Conservation (phyloP, 257 asterid genomes). For the Avicennia marina region DNA sequence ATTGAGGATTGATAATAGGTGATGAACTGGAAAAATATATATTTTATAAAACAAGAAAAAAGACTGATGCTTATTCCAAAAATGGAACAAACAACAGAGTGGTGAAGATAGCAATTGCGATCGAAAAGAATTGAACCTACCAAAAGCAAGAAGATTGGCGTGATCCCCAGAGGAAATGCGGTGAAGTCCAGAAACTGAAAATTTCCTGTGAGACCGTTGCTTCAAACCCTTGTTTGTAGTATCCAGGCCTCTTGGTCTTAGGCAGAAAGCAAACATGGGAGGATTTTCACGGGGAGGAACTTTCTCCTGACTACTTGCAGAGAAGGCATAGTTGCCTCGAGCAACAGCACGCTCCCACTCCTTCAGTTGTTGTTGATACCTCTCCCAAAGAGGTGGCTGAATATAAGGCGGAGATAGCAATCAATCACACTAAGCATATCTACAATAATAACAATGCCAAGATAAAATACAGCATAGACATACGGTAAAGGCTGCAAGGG, state of each 20-base stretch:
- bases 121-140: slow-evolving; percentile 31
- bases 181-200: slow-evolving; percentile 58
- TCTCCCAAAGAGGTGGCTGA: slow-evolving; percentile 96
- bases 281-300: slow-evolving; percentile 64
- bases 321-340: slow-evolving; percentile 37
- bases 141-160: slow-evolving; percentile 48
- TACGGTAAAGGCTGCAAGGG: too few species aligned
- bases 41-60: neutral
- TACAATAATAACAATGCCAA: too few species aligned
- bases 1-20: slow-evolving; percentile 13
- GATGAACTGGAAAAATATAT: neutral
- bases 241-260: slow-evolving; percentile 90
- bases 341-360: slow-evolving; percentile 75
- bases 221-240: slow-evolving; percentile 79
- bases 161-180: slow-evolving; percentile 56
- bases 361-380: slow-evolving; percentile 77
- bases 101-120: neutral
- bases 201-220: slow-evolving; percentile 83
- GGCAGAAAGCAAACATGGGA: slow-evolving; percentile 87
- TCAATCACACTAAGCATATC: too few species aligned
- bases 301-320: slow-evolving; percentile 53
- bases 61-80: neutral
- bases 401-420: too few species aligned
- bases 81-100: neutral
- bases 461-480: too few species aligned